Conservation (phyloP, 1,139 yeast genomes). For the Suhomyces anneliseae region DNA sequence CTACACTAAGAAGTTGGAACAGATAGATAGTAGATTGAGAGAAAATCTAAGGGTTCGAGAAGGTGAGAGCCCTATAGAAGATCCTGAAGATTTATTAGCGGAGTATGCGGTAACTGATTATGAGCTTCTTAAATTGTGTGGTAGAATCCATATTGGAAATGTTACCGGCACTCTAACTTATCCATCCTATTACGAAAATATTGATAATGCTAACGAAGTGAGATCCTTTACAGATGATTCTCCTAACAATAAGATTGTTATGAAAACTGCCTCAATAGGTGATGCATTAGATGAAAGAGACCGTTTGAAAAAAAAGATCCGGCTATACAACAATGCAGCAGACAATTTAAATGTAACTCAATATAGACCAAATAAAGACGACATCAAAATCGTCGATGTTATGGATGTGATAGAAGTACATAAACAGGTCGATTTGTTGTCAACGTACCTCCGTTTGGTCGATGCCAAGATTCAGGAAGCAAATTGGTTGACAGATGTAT, state of each 20-base stretch:
- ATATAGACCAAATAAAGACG: neutral
- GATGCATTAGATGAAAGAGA: slow-evolving; percentile 2
- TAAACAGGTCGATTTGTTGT: neutral
- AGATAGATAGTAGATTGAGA: neutral
- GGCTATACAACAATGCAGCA: no score
- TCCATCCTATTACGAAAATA: slow-evolving; percentile 2
- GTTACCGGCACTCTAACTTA: neutral
- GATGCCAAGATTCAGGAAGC: slow-evolving; percentile 1
- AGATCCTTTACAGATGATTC: neutral
- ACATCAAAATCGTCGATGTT: neutral
- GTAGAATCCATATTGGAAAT: neutral
- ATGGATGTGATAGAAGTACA: neutral
- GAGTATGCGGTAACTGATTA: neutral
- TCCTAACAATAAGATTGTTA: neutral
- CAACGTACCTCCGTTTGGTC: neutral
- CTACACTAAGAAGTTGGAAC: neutral
- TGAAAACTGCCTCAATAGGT: neutral
- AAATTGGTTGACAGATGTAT: neutral
- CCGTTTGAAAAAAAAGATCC: neutral
- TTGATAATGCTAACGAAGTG: neutral
- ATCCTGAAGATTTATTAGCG: neutral
- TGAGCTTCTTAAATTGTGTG: neutral
- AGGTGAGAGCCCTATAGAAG: neutral
- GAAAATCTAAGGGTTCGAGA: neutral
- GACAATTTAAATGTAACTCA: no score